Evolutionary conservation across 352 stramenopile genomes (phyloP), one percentile per base, ranked within the genome.

Genomic region (Sclerospora graminicola): DNA sequence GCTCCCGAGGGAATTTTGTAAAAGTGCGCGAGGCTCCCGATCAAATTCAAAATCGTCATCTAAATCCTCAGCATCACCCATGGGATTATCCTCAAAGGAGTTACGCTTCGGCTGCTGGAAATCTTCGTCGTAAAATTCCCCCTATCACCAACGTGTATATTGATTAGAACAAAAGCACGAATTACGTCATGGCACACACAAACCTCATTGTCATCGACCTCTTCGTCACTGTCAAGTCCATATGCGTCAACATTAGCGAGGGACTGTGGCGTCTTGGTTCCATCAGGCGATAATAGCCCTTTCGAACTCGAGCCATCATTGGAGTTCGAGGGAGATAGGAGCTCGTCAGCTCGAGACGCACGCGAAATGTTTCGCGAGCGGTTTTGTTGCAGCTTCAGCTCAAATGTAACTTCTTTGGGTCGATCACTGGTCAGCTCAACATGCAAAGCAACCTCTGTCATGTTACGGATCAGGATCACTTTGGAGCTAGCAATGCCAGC

Each of bases 21-120:
- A 44, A 14, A 66, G 51, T 16, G 52, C 48, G 16, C 63, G 66
- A 36, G 64, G 63, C 35, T 92, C 79, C 14, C 81, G 54, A 55
- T 94, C 82, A 53, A 94, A 94, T 39, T 92, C 82, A 41, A 92
- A 92, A 41, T 94, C 82, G 40, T 94, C 82, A 48, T 94, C 82
- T 19, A 60, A 59, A 53, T 94, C 82, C 33, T 94, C 82, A 10
- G 56, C 24, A 55, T 94, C 82, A 24, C 68, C 79, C 37, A 85
- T 54, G 1, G 62, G 52, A 27, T 81, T 83, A 26, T 91, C 82
- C 34, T 90, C 80, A 45, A 90, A 91, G 2, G 77, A 89, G 13
- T 57, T 55, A n/a, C 67, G 62, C 48, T 89, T 94, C 2, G 51
- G 41, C 26, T 69, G 63, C 7, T 69, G 50, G 15, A 87, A 72